A percentile compares a stretch with the other conserved stretches of the same genome.
Conservation (phyloP, 2,329 filamentous ascomycete genomes). For the Colletotrichum liriopes region DNA sequence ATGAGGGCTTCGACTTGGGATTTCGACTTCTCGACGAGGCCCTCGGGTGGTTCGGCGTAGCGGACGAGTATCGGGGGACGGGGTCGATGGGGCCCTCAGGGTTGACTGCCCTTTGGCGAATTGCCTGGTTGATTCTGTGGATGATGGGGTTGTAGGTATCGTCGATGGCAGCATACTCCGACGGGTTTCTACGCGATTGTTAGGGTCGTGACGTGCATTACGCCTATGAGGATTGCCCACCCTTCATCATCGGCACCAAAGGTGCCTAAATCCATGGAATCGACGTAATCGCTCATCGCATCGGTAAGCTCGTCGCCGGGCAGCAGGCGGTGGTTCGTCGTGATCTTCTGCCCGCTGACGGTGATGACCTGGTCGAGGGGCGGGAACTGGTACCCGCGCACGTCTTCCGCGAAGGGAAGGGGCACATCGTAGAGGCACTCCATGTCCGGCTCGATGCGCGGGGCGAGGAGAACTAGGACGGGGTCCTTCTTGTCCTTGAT, state of each 20-base stretch:
- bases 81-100: conserved; percentile 76
- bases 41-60: conserved; percentile 80
- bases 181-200: conserved; percentile 53
- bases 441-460: conserved; percentile 82
- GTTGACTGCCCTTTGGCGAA: conserved; percentile 85
- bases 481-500: conserved; percentile 87
- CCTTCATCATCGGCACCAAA: conserved; percentile 83
- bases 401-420: conserved; percentile 92
- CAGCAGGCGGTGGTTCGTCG: conserved; percentile 82
- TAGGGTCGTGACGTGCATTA: conserved; percentile 23
- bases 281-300: conserved; percentile 93
- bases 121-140: conserved; percentile 90
- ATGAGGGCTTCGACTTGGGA: conserved; percentile 76
- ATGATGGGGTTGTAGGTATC: conserved; percentile 88
- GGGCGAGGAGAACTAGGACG: conserved; percentile 82
- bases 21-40: conserved; percentile 73
- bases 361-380: conserved; percentile 90
- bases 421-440: conserved; percentile 93
- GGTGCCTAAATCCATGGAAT: conserved; percentile 88
- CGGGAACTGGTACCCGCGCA: conserved; percentile 92
- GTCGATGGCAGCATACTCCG: conserved; percentile 83
- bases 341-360: conserved; percentile 84
- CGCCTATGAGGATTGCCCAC: conserved; percentile 57
- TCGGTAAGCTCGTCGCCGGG: conserved; percentile 81
- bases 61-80: conserved; percentile 75